Evolutionary conservation across 768 basidiomycete genomes (phyloP).

Genomic region (Exidia glandulosa): DNA sequence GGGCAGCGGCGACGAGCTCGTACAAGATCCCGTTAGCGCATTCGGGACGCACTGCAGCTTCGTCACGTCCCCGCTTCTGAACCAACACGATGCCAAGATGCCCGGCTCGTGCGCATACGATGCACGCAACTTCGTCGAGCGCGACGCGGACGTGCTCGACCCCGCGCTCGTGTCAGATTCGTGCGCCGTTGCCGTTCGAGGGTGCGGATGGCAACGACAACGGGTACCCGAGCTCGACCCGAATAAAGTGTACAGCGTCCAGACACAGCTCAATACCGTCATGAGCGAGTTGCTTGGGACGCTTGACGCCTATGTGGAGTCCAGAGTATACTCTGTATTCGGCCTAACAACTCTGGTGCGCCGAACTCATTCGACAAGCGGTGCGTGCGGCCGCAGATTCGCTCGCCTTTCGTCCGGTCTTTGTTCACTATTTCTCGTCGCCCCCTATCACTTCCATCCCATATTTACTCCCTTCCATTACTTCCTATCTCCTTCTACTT

Average conservation of each 20-base stretch:
- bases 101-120: constrained; percentile 62
- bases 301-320: constrained; percentile 61
- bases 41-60: constrained; percentile 73
- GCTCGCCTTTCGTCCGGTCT: constrained; percentile 60
- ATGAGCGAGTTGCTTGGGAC: constrained; percentile 43
- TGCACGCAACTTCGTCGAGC: constrained; percentile 53
- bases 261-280: constrained; percentile 67
- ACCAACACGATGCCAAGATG: not conserved
- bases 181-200: constrained; percentile 50
- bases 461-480: too few relatives aligned
- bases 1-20: constrained; percentile 58
- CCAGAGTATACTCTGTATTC: constrained; percentile 71
- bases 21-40: constrained; percentile 56
- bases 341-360: constrained; percentile 80
- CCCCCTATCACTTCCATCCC: too few relatives aligned
- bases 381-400: constrained; percentile 72
- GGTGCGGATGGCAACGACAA: not conserved
- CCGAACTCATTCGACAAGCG: constrained; percentile 88
- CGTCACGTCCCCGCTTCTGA: constrained; percentile 28
- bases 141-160: constrained; percentile 68
- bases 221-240: constrained; percentile 30
- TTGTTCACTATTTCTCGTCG: too few relatives aligned
- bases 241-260: constrained; percentile 66
- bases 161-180: constrained; percentile 74
- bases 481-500: too few relatives aligned